Evolutionary conservation across 164 flowering plant species (phyloP).

Genomic region (Vitis vinifera): ASM3070453v1 NC_081811.1:25681501-25682000

Average conservation of each 20-base stretch:
- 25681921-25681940: slow-evolving; percentile 3
- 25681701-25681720: slow-evolving; percentile 69
- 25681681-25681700: slow-evolving; percentile 76
- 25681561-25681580: slow-evolving; percentile 82
- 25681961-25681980: slow-evolving; percentile 15
- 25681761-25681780: slow-evolving; percentile 88
- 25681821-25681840: slow-evolving; percentile 75
- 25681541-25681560: slow-evolving; percentile 79
- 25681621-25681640: slow-evolving; percentile 93
- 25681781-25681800: slow-evolving; percentile 65
- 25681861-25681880: slow-evolving; percentile 69
- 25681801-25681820: slow-evolving; percentile 51
- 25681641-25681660: slow-evolving; percentile 89
- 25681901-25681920: slow-evolving; percentile 38
- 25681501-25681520: slow-evolving; percentile 96
- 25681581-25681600: slow-evolving; percentile 67
- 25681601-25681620: slow-evolving; percentile 60
- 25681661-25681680: slow-evolving; percentile 70
- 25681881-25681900: slow-evolving; percentile 68
- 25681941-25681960: slow-evolving; percentile 31
- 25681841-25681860: slow-evolving; percentile 71
- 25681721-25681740: slow-evolving; percentile 82
- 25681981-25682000: neutral
- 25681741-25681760: slow-evolving; percentile 80
- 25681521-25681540: slow-evolving; percentile 76